These are phyloP conservation scores for Sphaerulina vaccinii DNA, from an alignment of 2,329 filamentous ascomycete genomes.

Conservation along the genomic window DNA sequence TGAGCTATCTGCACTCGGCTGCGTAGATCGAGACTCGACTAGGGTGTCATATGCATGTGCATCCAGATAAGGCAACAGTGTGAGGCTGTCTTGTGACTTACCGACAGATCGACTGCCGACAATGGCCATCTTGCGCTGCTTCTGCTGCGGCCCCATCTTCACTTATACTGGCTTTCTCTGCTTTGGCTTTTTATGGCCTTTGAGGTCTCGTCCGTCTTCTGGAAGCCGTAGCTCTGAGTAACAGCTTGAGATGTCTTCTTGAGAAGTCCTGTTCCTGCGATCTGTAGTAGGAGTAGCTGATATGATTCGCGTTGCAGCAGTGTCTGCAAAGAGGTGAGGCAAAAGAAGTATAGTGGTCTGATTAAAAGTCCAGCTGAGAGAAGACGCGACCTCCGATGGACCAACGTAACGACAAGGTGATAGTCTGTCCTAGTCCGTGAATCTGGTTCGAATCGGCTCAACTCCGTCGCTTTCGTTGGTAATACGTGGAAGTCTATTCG, in stretches of 20 bases:
- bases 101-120: constrained; percentile 91
- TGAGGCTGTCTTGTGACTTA: constrained; percentile 46
- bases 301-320: neutral
- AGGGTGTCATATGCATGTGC: neutral
- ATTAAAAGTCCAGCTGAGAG: neutral
- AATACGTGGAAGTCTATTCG: constrained; percentile 2
- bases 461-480: neutral
- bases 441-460: neutral
- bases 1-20: neutral
- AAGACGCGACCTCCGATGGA: neutral
- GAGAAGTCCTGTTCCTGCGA: neutral
- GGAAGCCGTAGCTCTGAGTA: too few relatives aligned
- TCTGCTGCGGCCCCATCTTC: constrained; percentile 67
- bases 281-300: neutral
- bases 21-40: neutral
- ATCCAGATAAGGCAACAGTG: neutral
- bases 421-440: neutral
- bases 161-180: neutral
- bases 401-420: neutral
- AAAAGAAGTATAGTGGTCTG: neutral
- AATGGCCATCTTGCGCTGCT: constrained; percentile 93
- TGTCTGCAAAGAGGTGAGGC: neutral
- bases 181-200: neutral
- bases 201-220: too few relatives aligned
- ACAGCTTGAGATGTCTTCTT: too few relatives aligned